A percentile compares a stretch with the other conserved stretches of the same genome.
Evolutionary conservation across 1,284 basidiomycete species (phyloP).

Genomic region (Cryptococcus sp.): DNA sequence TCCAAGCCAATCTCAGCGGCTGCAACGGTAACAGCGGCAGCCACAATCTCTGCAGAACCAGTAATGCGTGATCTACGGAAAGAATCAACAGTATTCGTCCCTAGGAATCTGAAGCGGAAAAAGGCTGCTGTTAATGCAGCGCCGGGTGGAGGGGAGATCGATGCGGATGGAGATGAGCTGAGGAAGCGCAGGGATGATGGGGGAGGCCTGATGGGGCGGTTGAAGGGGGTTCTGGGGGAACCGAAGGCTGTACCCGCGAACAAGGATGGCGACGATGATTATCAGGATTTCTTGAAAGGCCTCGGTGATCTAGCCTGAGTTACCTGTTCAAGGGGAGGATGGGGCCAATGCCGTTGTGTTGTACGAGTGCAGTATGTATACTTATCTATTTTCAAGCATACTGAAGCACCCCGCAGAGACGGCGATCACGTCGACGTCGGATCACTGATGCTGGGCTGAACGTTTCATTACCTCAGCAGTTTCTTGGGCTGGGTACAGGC

Average conservation of each 20-base stretch:
- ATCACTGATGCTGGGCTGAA: too few relatives aligned
- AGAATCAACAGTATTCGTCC: constrained; percentile 84
- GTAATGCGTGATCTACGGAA: constrained; percentile 85
- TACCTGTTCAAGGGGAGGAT: too few relatives aligned
- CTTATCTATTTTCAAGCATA: too few relatives aligned
- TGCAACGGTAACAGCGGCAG: constrained; percentile 24
- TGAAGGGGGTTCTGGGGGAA: constrained; percentile 33
- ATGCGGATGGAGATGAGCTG: constrained; percentile 37
- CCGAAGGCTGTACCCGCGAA: not conserved
- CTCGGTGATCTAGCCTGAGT: constrained; percentile 39
- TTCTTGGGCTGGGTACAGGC: too few relatives aligned
- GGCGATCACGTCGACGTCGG: too few relatives aligned
- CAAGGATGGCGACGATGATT: constrained; percentile 34
- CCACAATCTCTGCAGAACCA: constrained; percentile 68
- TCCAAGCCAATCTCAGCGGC: constrained; percentile 21
- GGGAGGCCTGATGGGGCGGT: constrained; percentile 39
- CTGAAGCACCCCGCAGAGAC: too few relatives aligned
- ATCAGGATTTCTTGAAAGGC: constrained; percentile 42
- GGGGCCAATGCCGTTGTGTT: too few relatives aligned
- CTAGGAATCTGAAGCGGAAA: constrained; percentile 50
- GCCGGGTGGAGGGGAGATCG: constrained; percentile 34
- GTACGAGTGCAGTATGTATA: too few relatives aligned
- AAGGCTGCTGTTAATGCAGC: constrained; percentile 37
- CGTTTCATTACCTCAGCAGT: too few relatives aligned
- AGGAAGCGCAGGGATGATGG: constrained; percentile 12